Percentiles rank a stretch among this genome's conserved stretches.
Conservation (phyloP, 192 early-diverging fungal species). For the Spizellomyces sp. region DNA sequence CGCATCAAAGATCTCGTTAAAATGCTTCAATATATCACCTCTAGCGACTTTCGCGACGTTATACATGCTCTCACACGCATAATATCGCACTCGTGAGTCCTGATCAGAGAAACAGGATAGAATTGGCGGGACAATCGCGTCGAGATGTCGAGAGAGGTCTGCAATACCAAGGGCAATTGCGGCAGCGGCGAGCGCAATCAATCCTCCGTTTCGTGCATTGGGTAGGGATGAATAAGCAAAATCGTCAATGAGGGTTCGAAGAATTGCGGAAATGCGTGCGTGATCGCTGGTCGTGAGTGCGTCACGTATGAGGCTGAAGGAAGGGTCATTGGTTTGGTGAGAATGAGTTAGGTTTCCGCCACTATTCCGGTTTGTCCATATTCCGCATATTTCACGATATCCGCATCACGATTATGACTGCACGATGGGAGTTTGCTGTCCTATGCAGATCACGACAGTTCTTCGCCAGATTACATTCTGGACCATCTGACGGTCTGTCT, state of each 20-base stretch:
- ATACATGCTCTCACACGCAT: conserved; percentile 98
- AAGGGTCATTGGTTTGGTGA: not conserved
- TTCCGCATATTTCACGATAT: too few species aligned
- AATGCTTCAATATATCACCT: conserved; percentile 83
- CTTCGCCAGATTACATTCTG: too few species aligned
- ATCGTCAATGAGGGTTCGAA: conserved; percentile 79
- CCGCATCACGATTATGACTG: too few species aligned
- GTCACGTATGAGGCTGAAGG: conserved; percentile 41
- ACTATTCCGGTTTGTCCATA: too few species aligned
- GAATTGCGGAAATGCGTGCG: conserved; percentile 55
- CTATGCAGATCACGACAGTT: too few species aligned
- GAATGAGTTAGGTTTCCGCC: not conserved
- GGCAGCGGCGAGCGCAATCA: conserved; percentile 85
- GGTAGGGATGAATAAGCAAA: conserved; percentile 87
- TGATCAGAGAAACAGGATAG: conserved; percentile 90
- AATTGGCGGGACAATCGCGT: conserved; percentile 86
- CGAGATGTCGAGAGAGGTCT: conserved; percentile 64
- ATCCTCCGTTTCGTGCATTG: conserved; percentile 88
- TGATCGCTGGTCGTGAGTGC: conserved; percentile 12
- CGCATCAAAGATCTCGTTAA: conserved; percentile 97
- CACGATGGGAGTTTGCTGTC: too few species aligned
- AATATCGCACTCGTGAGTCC: conserved; percentile 93
- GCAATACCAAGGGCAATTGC: conserved; percentile 83
- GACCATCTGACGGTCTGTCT: too few species aligned
- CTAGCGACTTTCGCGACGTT: conserved; percentile 97